These are phyloP conservation scores for Blastomyces emzantsi DNA, from an alignment of 2,329 filamentous ascomycete species.

Conservation along the genomic window DNA sequence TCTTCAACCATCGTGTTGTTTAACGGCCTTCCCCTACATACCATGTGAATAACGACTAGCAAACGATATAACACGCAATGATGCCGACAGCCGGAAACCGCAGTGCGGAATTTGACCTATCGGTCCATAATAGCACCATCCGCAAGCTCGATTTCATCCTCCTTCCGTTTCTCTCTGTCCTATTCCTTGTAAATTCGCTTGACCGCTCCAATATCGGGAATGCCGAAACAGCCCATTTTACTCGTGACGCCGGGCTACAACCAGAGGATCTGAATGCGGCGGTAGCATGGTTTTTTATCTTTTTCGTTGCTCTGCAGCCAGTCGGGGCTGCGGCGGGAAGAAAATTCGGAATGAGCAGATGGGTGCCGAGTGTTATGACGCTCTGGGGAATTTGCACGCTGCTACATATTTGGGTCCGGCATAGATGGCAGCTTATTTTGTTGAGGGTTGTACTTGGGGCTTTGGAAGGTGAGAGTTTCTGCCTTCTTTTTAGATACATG, in stretches of 20 bases:
- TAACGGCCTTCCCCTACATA: background rate
- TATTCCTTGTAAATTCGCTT: constrained; percentile 46
- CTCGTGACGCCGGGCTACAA: constrained; percentile 44
- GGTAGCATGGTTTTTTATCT: constrained; percentile 49
- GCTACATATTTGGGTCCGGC: constrained; percentile 39
- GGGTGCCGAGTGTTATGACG: constrained; percentile 51
- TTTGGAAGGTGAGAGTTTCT: constrained; percentile 33
- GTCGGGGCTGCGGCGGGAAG: constrained; percentile 41
- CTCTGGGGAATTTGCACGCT: constrained; percentile 45
- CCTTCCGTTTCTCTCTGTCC: constrained; percentile 43
- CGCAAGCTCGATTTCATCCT: constrained; percentile 44
- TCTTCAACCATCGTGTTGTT: background rate
- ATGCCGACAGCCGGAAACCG: background rate
- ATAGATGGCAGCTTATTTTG: constrained; percentile 40
- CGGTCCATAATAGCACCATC: constrained; percentile 15
- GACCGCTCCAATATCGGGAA: constrained; percentile 49
- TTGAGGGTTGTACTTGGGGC: constrained; percentile 40
- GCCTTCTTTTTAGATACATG: background rate
- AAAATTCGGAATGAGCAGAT: constrained; percentile 41
- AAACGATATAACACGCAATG: background rate
- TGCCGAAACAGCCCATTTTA: constrained; percentile 51
- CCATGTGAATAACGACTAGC: background rate
- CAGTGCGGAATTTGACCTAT: background rate
- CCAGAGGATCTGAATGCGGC: constrained; percentile 48
- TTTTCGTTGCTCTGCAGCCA: constrained; percentile 51